Evolutionary conservation across 2,329 filamentous ascomycete genomes (phyloP).

Genomic region (Sphaerulina musiva): DNA sequence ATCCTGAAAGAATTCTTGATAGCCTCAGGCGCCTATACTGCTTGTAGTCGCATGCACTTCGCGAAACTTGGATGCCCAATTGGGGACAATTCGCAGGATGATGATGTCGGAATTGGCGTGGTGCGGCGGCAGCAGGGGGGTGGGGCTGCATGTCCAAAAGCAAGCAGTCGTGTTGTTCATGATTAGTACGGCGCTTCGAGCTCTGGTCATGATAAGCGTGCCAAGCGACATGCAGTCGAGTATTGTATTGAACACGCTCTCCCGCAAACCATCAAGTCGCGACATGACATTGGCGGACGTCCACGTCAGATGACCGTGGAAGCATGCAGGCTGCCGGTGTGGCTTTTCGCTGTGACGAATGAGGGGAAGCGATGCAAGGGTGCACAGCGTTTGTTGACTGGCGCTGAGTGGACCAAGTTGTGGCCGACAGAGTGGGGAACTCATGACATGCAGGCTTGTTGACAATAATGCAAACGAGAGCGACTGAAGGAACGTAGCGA

Average conservation of each 20-base stretch:
- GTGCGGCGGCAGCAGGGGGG: background rate
- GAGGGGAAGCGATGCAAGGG: slow-evolving; percentile 12
- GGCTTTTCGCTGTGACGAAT: slow-evolving; percentile 20
- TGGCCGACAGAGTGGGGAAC: slow-evolving; percentile 3
- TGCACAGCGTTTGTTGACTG: slow-evolving; percentile 1
- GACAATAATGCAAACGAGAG: slow-evolving; percentile 16
- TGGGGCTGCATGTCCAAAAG: slow-evolving; percentile 6
- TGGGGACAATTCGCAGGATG: background rate
- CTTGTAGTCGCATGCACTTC: background rate
- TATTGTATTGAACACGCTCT: slow-evolving; percentile 14
- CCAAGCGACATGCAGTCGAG: slow-evolving; percentile 16
- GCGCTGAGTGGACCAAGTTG: slow-evolving; percentile 2
- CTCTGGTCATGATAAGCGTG: slow-evolving; percentile 15
- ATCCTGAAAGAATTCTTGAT: background rate
- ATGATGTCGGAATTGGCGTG: background rate
- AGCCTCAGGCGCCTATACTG: background rate
- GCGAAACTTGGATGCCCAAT: background rate
- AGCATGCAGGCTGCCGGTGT: slow-evolving; percentile 20
- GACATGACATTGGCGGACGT: slow-evolving; percentile 26
- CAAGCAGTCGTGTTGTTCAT: background rate
- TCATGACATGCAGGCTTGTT: slow-evolving; percentile 2
- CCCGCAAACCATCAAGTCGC: slow-evolving; percentile 7
- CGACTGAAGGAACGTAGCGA: slow-evolving; percentile 30
- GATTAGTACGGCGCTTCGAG: slow-evolving; percentile 5
- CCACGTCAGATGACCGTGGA: slow-evolving; percentile 19